Conservation (phyloP, 345 rosid species). For the Lagerstroemia speciosa region DNA sequence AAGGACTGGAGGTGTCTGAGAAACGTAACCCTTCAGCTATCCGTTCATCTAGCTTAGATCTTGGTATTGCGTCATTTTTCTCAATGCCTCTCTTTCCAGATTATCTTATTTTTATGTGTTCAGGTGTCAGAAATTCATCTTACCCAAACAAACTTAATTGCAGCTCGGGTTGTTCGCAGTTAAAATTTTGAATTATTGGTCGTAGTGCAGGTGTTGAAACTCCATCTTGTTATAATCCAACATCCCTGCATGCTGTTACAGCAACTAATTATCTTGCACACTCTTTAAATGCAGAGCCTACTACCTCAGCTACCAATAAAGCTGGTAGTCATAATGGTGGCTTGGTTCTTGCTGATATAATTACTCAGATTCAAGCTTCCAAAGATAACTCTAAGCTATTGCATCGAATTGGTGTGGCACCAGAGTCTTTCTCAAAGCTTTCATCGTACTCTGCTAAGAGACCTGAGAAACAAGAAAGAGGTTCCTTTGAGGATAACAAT, state of each 20-base stretch:
- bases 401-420: conserved; percentile 41
- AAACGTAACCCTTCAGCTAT: conserved; percentile 70
- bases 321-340: conserved; percentile 75
- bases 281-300: conserved; percentile 47
- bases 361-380: conserved; percentile 87
- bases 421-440: conserved; percentile 54
- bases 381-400: conserved; percentile 73
- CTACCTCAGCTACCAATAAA: conserved; percentile 35
- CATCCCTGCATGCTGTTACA: conserved; percentile 63
- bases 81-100: not conserved
- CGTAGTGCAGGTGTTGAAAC: conserved; percentile 99
- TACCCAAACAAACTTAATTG: conserved; percentile 9
- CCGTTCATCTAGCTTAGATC: conserved; percentile 93
- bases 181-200: conserved; percentile 41
- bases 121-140: conserved; percentile 11
- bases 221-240: conserved; percentile 98
- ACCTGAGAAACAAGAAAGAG: conserved; percentile 62
- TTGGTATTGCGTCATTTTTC: conserved; percentile 59
- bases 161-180: conserved; percentile 35
- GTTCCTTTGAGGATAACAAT: conserved; percentile 56
- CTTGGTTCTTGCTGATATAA: conserved; percentile 73
- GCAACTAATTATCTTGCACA: conserved; percentile 53
- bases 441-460: conserved; percentile 61
- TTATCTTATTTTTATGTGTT: not conserved
- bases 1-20: conserved; percentile 83